Percentiles rank a stretch among this genome's conserved stretches.
phyloP scores from a whole-genome alignment of 768 basidiomycete genomes.

The Rubroboletus satanas region DNA sequence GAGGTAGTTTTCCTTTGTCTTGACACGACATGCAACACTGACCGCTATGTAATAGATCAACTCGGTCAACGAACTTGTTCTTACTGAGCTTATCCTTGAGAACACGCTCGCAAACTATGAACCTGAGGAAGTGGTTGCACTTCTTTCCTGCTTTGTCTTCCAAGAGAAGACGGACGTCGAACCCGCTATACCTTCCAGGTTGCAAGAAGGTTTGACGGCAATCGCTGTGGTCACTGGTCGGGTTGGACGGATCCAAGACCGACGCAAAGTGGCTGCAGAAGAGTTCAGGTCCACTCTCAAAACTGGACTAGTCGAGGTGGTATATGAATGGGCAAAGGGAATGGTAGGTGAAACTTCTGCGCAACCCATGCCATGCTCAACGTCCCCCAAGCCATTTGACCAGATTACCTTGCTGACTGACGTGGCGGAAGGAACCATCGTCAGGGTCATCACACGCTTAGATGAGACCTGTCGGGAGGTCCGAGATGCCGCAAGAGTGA shows the following conservation, averaged over 20 bases:
- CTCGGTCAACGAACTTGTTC: conserved; percentile 92
- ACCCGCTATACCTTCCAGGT: conserved; percentile 72
- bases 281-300: conserved; percentile 79
- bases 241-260: conserved; percentile 76
- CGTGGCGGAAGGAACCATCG: conserved; percentile 94
- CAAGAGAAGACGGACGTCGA: conserved; percentile 96
- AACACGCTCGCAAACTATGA: conserved; percentile 89
- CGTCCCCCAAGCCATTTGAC: conserved; percentile 73
- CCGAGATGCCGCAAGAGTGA: conserved; percentile 93
- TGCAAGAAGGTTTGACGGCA: conserved; percentile 75
- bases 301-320: conserved; percentile 90
- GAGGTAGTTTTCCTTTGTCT: conserved; percentile 53
- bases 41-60: conserved; percentile 67
- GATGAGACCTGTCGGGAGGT: conserved; percentile 98
- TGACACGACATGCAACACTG: not conserved
- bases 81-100: conserved; percentile 95
- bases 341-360: conserved; percentile 61
- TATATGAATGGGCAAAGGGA: conserved; percentile 98
- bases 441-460: conserved; percentile 90
- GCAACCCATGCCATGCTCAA: not conserved
- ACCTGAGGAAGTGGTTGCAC: conserved; percentile 93
- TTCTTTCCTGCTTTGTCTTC: conserved; percentile 95
- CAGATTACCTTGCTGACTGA: conserved; percentile 92
- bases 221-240: conserved; percentile 76
- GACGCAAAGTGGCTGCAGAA: conserved; percentile 72